Conservation (phyloP, 352 stramenopile genomes). For the Phytophthora quininea region DNA sequence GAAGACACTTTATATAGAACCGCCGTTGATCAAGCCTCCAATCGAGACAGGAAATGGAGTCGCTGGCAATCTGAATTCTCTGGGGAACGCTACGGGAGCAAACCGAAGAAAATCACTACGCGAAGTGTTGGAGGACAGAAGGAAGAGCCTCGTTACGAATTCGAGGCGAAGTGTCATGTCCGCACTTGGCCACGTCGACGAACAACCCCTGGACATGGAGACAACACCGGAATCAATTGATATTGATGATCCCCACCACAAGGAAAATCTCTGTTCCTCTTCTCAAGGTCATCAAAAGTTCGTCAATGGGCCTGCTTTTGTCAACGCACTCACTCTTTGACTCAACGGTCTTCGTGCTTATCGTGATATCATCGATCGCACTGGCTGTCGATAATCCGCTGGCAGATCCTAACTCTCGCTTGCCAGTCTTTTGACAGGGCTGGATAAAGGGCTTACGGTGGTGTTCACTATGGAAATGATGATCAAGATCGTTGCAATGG, state of each 20-base stretch:
- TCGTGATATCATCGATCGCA: slow-evolving; percentile 81
- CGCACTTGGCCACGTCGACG: no score
- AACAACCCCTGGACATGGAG: no score
- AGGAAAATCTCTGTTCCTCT: slow-evolving; percentile 55
- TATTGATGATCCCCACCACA: neutral
- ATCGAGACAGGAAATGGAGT: no score
- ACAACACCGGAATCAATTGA: neutral
- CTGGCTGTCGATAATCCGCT: slow-evolving; percentile 91
- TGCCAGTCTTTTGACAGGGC: slow-evolving; percentile 46
- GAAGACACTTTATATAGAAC: slow-evolving; percentile 23
- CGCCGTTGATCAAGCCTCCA: no score
- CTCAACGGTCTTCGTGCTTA: slow-evolving; percentile 79
- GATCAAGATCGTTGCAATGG: slow-evolving; percentile 89
- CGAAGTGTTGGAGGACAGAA: no score
- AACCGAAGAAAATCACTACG: no score
- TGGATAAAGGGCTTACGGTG: slow-evolving; percentile 80
- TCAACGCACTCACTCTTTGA: slow-evolving; percentile 84
- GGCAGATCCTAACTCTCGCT: slow-evolving; percentile 51
- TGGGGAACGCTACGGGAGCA: no score
- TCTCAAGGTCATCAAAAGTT: slow-evolving; percentile 47
- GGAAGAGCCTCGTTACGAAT: no score
- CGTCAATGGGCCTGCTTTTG: slow-evolving; percentile 48
- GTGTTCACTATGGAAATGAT: slow-evolving; percentile 91
- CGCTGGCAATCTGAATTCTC: no score
- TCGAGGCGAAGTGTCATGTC: no score